Evolutionary conservation across 2,329 filamentous ascomycete genomes (phyloP).

Genomic region (Elsinoe perseae): DNA sequence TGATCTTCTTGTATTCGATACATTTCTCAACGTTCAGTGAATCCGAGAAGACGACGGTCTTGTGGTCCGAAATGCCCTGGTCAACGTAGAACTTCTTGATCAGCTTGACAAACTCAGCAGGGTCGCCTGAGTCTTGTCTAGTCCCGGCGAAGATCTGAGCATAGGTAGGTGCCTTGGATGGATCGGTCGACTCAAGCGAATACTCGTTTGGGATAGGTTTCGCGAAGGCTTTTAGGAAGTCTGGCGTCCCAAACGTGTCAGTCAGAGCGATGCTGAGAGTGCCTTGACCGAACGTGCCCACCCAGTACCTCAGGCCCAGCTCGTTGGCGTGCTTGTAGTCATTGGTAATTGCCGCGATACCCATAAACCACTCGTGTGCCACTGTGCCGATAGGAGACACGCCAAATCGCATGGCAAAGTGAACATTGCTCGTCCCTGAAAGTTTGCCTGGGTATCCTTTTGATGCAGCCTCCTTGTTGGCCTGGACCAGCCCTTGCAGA

Average conservation of each 20-base stretch:
- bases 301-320: conserved; percentile 77
- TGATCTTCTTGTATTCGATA: conserved; percentile 77
- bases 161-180: conserved; percentile 47
- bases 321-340: conserved; percentile 82
- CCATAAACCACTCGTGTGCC: conserved; percentile 99
- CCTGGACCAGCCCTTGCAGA: conserved; percentile 73
- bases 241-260: conserved; percentile 89
- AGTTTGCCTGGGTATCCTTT: conserved; percentile 64
- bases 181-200: conserved; percentile 18
- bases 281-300: conserved; percentile 78
- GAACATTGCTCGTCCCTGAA: conserved; percentile 89
- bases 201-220: conserved; percentile 47
- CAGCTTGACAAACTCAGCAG: conserved; percentile 66
- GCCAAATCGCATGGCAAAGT: conserved; percentile 88
- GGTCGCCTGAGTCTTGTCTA: conserved; percentile 85
- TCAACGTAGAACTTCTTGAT: conserved; percentile 75
- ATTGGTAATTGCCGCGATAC: conserved; percentile 80
- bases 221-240: conserved; percentile 79
- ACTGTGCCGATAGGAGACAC: conserved; percentile 80
- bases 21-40: conserved; percentile 87
- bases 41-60: conserved; percentile 92
- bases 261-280: conserved; percentile 84
- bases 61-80: conserved; percentile 67
- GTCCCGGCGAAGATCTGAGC: conserved; percentile 77
- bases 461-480: conserved; percentile 53